These are phyloP conservation scores for Corynespora cassiicola DNA, from an alignment of 2,329 filamentous ascomycete genomes.

Conservation along the genomic window DNA sequence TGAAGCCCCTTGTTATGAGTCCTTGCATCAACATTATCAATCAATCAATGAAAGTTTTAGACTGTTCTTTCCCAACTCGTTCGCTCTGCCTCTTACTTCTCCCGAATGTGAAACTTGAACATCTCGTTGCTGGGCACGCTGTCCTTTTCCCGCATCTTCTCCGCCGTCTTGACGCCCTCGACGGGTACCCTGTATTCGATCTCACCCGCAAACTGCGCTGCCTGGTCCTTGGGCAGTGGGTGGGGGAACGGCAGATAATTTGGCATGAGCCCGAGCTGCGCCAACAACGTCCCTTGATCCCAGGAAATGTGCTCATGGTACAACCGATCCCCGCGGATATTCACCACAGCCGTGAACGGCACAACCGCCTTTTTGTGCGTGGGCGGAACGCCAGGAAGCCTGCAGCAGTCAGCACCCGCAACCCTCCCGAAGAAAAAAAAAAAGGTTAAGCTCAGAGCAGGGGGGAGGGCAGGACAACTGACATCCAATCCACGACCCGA, in stretches of 20 bases:
- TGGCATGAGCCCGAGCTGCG: conserved; percentile 66
- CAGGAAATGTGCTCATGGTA: conserved; percentile 74
- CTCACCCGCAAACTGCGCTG: conserved; percentile 43
- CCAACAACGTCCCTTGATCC: conserved; percentile 68
- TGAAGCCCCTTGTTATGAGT: too few relatives aligned
- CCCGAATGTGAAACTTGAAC: conserved; percentile 50
- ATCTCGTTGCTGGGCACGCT: conserved; percentile 61
- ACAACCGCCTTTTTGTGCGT: conserved; percentile 55
- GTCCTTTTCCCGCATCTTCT: conserved; percentile 57
- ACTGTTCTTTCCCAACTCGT: too few relatives aligned
- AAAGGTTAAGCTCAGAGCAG: conserved; percentile 75
- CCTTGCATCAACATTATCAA: too few relatives aligned
- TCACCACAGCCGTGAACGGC: conserved; percentile 69
- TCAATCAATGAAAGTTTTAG: too few relatives aligned
- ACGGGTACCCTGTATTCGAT: conserved; percentile 67
- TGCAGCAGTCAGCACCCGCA: too few relatives aligned
- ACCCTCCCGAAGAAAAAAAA: conserved; percentile 67
- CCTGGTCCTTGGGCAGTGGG: conserved; percentile 18
- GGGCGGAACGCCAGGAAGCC: conserved; percentile 17
- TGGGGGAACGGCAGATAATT: conserved; percentile 68
- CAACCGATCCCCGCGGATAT: conserved; percentile 69
- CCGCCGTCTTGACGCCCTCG: conserved; percentile 59
- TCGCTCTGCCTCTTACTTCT: too few relatives aligned
- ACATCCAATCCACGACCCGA: conserved; percentile 28
- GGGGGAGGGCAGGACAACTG: too few relatives aligned